Evolutionary conservation across 805 yeast genomes (phyloP), one percentile per base, ranked within the genome.

Genomic region (Clavispora santaluciae): DNA sequence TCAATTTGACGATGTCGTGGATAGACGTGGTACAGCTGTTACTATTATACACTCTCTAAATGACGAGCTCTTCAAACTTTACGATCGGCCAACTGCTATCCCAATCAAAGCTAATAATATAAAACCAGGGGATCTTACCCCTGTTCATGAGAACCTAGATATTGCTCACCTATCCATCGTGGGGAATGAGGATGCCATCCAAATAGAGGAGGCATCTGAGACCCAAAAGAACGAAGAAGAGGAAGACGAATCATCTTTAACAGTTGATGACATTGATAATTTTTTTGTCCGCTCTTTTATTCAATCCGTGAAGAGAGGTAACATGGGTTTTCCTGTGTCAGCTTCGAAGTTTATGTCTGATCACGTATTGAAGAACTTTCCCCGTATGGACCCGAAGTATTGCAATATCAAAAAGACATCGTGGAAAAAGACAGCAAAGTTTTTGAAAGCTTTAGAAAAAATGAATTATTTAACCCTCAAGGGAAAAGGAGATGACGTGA

Each of bases 361-460:
- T 33, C 80, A 81, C 51, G 66, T 90, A 11, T 70, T 81, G 45
- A 76, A 76, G 37, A 86, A 88, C 60, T 61, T 91, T n/a, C 95
- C 96, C 0, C 70, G 76, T 1, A 73, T 84, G 40, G 83, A 79
- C 51, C 55, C 66, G 4, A 59, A 64, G 21, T 61, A 63, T 38
- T 75, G 81, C 29, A 81, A 76, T 49, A 74, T 85, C 43, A 90
- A 89, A 60, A 83, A 79, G 55, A 81, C 96, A 0, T 77, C 89
- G 3, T 91, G 95, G 95, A 89, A 86, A 60, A 91, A 91, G 56
- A 79, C 91, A 4, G 75, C 89, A 11, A 90, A 89, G 59, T 88
- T 83, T 54, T 64, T 91, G 40, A 91, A 88, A 56, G 81, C 85
- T 6, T 87, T 90, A 81, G 96, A 86, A 49, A 91, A 88, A 57